A percentile compares a stretch with the other conserved stretches of the same genome.
phyloP scores from a whole-genome alignment of 768 basidiomycete genomes.

The Coprinopsis sp. region DNA sequence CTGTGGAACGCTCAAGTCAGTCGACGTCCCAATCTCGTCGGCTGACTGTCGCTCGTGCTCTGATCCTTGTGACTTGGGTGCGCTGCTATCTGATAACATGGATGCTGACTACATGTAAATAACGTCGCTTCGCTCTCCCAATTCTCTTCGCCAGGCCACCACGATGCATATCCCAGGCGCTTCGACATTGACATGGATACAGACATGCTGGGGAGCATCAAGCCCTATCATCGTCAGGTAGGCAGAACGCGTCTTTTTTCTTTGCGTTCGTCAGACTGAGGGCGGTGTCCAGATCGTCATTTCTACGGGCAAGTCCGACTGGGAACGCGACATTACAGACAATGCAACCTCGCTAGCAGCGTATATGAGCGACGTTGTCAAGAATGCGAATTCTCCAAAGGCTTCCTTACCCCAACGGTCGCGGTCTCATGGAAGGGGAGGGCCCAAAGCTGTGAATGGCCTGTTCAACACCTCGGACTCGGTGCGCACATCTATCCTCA shows the following conservation, averaged over 20 bases:
- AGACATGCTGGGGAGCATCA: constrained; percentile 81
- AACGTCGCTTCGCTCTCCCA: constrained; percentile 9
- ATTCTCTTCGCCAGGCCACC: constrained; percentile 46
- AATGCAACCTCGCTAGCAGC: constrained; percentile 68
- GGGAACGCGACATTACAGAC: constrained; percentile 76
- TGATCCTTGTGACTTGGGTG: constrained; percentile 73
- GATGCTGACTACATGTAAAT: not conserved
- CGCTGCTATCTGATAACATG: constrained; percentile 25
- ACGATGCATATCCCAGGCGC: constrained; percentile 61
- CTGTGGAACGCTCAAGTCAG: constrained; percentile 48
- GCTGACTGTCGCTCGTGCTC: constrained; percentile 72
- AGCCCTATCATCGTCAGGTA: constrained; percentile 81
- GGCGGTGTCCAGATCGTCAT: constrained; percentile 63
- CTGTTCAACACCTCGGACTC: constrained; percentile 56
- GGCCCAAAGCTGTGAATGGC: constrained; percentile 37
- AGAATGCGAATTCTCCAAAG: constrained; percentile 22
- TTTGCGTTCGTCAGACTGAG: constrained; percentile 6
- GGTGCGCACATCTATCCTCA: constrained; percentile 64
- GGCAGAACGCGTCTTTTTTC: constrained; percentile 5
- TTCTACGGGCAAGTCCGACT: constrained; percentile 87
- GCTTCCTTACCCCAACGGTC: constrained; percentile 17
- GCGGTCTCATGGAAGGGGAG: constrained; percentile 20
- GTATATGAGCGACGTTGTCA: constrained; percentile 38
- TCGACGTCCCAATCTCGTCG: constrained; percentile 58
- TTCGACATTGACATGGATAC: constrained; percentile 78